Evolutionary conservation across 306 rosid species (phyloP), one percentile per base, ranked within the genome.

Genomic region (Calophaca sinica): DNA sequence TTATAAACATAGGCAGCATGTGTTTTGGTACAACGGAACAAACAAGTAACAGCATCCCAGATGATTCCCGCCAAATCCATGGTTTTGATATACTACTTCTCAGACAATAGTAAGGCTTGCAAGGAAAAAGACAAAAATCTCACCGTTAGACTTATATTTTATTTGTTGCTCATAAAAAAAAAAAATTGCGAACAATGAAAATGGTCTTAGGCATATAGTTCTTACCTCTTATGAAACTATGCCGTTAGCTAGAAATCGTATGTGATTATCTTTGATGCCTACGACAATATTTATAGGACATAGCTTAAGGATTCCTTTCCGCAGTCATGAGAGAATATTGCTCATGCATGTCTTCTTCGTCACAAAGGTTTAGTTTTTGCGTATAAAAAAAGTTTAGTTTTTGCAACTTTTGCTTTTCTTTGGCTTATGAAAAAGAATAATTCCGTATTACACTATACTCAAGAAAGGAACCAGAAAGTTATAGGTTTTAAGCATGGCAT

Each of bases 1-100:
- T 41, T n/a, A 13, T 3, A 29, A 39, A 70, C 10, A 15, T 61
- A 62, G 1, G 9, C 48, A 13, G 33, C 77, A 0, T 53, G 50
- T 2, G 12, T 13, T 2, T 62, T 51, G 10, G 10, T 3, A 35
- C 53, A 62, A n/a, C 54, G 3, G 26, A 36, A 62, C 63, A 74
- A 74, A 52, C 63, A 9, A 7, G 35, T 74, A 6, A 11, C 53
- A 49, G 1, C 32, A 12, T 48, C 15, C 72, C 62, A 63, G 0
- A 50, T 11, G 12, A 62, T 6, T 50, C 79, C 72, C 11, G 3
- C 2, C 10, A 8, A 7, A 74, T 81, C 91, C 54, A 79, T 78
- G 29, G 52, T 36, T 20, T 20, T 20, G 26, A 0, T 20, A 20
- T 20, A 20, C 26, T 20, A 20, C 26, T 0, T 20, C 26, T 20